Conservation (phyloP, 257 asterid genomes). For the Thymus quinquecostatus region DNA sequence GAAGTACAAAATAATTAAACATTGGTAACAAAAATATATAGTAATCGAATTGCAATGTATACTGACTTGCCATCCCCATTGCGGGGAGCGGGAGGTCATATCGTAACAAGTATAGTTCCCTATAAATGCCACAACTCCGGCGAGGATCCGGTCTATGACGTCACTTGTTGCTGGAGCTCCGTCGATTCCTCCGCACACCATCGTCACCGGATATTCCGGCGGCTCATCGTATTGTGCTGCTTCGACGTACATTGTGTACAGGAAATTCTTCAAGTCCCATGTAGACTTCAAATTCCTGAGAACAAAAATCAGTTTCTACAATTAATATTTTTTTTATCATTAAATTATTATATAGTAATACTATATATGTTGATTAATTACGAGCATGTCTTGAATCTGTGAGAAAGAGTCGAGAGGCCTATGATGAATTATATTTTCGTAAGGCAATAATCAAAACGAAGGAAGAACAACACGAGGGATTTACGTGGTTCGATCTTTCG, state of each 20-base stretch:
- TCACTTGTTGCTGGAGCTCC: slow-evolving; percentile 44
- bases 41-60: background rate
- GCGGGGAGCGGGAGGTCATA: slow-evolving; percentile 9
- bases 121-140: slow-evolving; percentile 45
- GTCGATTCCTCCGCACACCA: slow-evolving; percentile 60
- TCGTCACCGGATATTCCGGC: slow-evolving; percentile 49
- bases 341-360: background rate
- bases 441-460: too few relatives aligned
- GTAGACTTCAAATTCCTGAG: slow-evolving; percentile 51
- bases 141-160: slow-evolving; percentile 48
- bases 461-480: too few relatives aligned
- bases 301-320: background rate
- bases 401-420: slow-evolving; percentile 53
- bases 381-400: slow-evolving; percentile 70
- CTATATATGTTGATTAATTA: slow-evolving; percentile 27
- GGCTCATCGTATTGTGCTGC: slow-evolving; percentile 66
- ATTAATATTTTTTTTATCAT: too few relatives aligned
- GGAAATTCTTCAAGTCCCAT: slow-evolving; percentile 32
- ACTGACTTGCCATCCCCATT: slow-evolving; percentile 74
- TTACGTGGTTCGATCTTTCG: too few relatives aligned
- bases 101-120: slow-evolving; percentile 43
- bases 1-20: too few relatives aligned
- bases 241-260: slow-evolving; percentile 21
- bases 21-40: too few relatives aligned
- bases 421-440: too few relatives aligned